Evolutionary conservation across 2,329 filamentous ascomycete genomes (phyloP).

Genomic region (Xylariales sp.): DNA sequence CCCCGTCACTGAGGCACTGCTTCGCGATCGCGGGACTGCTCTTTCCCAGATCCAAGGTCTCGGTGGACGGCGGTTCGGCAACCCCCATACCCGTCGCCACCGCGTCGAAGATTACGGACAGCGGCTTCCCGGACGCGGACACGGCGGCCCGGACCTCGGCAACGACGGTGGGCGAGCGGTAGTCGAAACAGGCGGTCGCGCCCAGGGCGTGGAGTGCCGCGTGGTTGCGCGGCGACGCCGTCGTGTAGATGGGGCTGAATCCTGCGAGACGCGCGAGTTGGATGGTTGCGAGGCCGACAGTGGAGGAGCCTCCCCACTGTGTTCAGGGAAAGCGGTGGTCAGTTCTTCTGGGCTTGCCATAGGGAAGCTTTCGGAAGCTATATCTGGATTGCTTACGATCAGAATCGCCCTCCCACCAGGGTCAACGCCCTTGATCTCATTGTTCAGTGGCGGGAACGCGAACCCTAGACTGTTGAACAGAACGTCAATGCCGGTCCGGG

Average conservation of each 20-base stretch:
- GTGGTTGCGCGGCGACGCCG: slow-evolving; percentile 23
- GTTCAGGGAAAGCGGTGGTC: background rate
- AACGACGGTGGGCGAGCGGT: slow-evolving; percentile 22
- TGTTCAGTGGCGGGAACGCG: slow-evolving; percentile 7
- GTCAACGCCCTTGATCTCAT: slow-evolving; percentile 6
- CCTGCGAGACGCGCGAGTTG: slow-evolving; percentile 25
- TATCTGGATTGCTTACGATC: slow-evolving; percentile 9
- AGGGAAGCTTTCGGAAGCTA: background rate
- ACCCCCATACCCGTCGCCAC: slow-evolving; percentile 10
- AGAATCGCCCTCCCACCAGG: slow-evolving; percentile 11
- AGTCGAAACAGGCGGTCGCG: slow-evolving; percentile 27
- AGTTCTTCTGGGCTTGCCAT: background rate
- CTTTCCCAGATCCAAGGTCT: slow-evolving; percentile 5
- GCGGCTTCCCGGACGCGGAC: slow-evolving; percentile 3
- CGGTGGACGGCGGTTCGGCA: background rate
- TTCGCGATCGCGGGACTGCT: slow-evolving; percentile 11
- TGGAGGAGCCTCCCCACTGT: slow-evolving; percentile 26
- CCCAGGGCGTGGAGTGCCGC: slow-evolving; percentile 23
- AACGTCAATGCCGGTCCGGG: slow-evolving; percentile 8
- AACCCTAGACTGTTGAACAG: slow-evolving; percentile 12
- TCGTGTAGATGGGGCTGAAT: slow-evolving; percentile 23
- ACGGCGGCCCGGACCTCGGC: slow-evolving; percentile 13
- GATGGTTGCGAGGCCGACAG: slow-evolving; percentile 26
- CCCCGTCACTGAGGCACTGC: slow-evolving; percentile 10
- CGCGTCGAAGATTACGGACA: slow-evolving; percentile 12